Percentiles rank a stretch among this genome's conserved stretches.
Evolutionary conservation across 805 yeast species (phyloP).

Genomic region (Sugiyamaella floridensis): DNA sequence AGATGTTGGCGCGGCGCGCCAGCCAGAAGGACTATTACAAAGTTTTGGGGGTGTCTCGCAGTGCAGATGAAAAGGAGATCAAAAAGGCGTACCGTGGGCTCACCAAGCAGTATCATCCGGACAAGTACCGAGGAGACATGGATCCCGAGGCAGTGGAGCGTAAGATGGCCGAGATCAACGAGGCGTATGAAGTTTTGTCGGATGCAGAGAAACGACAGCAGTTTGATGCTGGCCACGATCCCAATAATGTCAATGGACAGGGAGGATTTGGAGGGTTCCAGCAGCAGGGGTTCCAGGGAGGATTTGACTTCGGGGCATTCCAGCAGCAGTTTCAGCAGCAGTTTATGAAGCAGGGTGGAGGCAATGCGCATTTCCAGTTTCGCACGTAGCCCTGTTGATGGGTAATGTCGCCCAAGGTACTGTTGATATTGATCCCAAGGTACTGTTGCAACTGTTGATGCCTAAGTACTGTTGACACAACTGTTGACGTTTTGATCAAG

Average conservation of each 20-base stretch:
- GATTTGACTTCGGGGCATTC: slow-evolving; percentile 11
- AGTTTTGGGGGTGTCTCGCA: slow-evolving; percentile 56
- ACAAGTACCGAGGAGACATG: slow-evolving; percentile 69
- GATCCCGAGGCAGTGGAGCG: slow-evolving; percentile 63
- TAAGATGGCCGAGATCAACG: slow-evolving; percentile 87
- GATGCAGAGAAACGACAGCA: slow-evolving; percentile 55
- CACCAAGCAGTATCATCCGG: slow-evolving; percentile 85
- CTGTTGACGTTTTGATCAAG: too few species aligned
- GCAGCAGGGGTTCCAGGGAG: slow-evolving; percentile 4
- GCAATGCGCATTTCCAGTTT: not conserved
- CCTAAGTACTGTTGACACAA: too few species aligned
- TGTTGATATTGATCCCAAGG: too few species aligned
- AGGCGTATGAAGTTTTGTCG: slow-evolving; percentile 81
- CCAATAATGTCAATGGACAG: slow-evolving; percentile 27
- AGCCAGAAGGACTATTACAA: slow-evolving; percentile 70
- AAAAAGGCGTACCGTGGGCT: slow-evolving; percentile 74
- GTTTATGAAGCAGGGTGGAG: slow-evolving; percentile 3
- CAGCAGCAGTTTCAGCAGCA: slow-evolving; percentile 11
- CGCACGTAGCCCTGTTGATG: not conserved
- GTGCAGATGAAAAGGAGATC: slow-evolving; percentile 65
- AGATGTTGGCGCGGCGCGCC: slow-evolving; percentile 22
- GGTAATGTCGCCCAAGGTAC: too few species aligned
- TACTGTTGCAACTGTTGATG: too few species aligned
- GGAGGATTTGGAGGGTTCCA: slow-evolving; percentile 8
- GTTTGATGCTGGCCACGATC: slow-evolving; percentile 50